Base-by-base conservation (phyloP, 225 moss, liverwort and hornwort species). In the Ulota crispa region DNA sequence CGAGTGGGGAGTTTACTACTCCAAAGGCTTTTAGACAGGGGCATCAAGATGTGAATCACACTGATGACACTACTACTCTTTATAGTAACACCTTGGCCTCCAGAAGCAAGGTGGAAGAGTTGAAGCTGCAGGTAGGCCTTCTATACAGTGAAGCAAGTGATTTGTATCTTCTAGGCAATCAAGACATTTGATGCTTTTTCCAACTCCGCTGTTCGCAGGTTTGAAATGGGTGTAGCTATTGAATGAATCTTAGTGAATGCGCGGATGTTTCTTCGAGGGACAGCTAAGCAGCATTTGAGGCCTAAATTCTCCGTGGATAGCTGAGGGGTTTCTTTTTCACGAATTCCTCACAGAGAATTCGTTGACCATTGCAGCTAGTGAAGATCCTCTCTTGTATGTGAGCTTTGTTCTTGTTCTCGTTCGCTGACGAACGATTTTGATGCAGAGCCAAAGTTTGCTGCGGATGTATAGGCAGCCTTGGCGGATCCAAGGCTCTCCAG, bases 391-490 rank as follows among this genome's bases (percentile, higher is more conserved):
- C 27, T 55, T 9, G 4, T 67, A 13, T 75, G 39, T 64, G 27
- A 67, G 2, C n/a, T 62, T 20, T 39, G 12, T 30, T 32, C 23
- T 55, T 52, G 26, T 62, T 72, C 24, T 26, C 16, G 30, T 70
- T 80, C 3, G 30, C 69, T 85, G 64, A 85, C 70, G 64, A 73
- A 23, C 42, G 54, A 31, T 59, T n/a, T 81, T 64, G 68, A 16
- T 81, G 64, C 86, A 87, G 88, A 88, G 79, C 66, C 87, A 87
- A 72, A 89, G 87, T 81, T 76, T 91, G 85, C 87, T 89, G 79
- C 91, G 85, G 73, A 89, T 85, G 88, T 87, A 76, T 47, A 89
- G 85, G 81, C 85, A 89, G 64, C 87, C 89, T 55, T 88, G 89
- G 91, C 86, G 87, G 54, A 80, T 91, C 72, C 88, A 83, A 77